These are phyloP conservation scores for Nakaseomyces delphensis DNA, from an alignment of 1,139 yeast genomes.

Conservation along the genomic window DNA sequence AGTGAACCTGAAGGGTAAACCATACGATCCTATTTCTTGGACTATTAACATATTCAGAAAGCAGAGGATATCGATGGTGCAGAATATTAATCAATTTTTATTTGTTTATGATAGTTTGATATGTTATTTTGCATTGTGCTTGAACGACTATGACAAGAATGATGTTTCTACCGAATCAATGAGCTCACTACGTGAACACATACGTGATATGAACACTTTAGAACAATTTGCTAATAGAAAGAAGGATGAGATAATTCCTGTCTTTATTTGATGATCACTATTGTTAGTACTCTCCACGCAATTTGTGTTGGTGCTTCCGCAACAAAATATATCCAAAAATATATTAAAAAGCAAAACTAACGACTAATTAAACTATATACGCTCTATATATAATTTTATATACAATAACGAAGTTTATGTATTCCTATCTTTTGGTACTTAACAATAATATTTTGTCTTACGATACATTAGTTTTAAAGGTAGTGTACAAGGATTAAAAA, in stretches of 20 bases:
- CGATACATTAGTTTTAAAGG: background rate
- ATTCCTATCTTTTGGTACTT: too few species aligned
- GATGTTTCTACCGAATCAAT: conserved; percentile 4
- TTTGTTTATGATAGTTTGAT: conserved; percentile 55
- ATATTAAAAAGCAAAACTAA: too few species aligned
- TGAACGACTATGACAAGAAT: conserved; percentile 11
- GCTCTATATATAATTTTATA: too few species aligned
- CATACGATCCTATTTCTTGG: conserved; percentile 43
- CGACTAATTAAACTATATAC: too few species aligned
- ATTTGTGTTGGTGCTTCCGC: too few species aligned
- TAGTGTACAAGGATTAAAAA: background rate
- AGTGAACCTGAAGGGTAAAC: background rate
- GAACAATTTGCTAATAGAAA: conserved; percentile 4
- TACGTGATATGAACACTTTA: too few species aligned
- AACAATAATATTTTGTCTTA: too few species aligned
- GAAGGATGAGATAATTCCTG: conserved; percentile 3
- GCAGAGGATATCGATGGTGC: conserved; percentile 81
- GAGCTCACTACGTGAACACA: background rate
- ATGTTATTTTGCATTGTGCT: conserved; percentile 24
- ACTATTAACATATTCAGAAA: conserved; percentile 48
- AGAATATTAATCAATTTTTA: conserved; percentile 64
- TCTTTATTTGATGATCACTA: conserved; percentile 1
- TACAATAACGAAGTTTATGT: background rate
- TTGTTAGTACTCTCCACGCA: too few species aligned
- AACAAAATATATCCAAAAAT: too few species aligned